Conservation (phyloP, 768 basidiomycete genomes). For the Tylopilus balloui region DNA sequence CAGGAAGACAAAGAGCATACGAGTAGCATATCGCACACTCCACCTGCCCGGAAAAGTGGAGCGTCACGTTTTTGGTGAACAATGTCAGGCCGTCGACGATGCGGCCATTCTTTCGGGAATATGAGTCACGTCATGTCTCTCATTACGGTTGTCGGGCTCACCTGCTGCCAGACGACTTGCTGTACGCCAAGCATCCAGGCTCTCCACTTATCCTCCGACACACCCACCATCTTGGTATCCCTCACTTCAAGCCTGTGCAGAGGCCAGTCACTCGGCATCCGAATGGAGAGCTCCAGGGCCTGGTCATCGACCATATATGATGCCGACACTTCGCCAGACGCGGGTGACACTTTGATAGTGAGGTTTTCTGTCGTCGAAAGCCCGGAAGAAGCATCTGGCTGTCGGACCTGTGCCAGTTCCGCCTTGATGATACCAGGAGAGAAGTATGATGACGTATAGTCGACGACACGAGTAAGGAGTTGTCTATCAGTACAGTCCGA, state of each 20-base stretch:
- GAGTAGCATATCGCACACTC: conserved; percentile 97
- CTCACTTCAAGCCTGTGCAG: conserved; percentile 83
- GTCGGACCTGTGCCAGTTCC: conserved; percentile 73
- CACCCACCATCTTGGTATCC: conserved; percentile 79
- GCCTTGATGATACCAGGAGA: conserved; percentile 83
- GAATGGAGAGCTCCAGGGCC: conserved; percentile 80
- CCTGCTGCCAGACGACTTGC: conserved; percentile 85
- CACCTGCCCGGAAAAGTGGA: conserved; percentile 93
- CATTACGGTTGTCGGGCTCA: conserved; percentile 34
- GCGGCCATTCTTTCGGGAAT: conserved; percentile 67
- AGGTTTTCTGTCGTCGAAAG: conserved; percentile 68
- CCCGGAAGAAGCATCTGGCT: conserved; percentile 48
- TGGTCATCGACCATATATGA: conserved; percentile 91
- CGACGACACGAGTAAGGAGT: conserved; percentile 67
- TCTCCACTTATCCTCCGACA: conserved; percentile 86
- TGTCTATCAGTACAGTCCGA: conserved; percentile 86
- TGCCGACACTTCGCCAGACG: conserved; percentile 77
- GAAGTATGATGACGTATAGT: conserved; percentile 80
- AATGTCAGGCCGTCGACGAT: conserved; percentile 83
- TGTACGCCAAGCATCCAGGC: conserved; percentile 92
- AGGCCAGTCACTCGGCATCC: conserved; percentile 89
- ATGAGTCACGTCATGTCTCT: not conserved
- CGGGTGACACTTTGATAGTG: conserved; percentile 67
- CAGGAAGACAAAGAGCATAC: conserved; percentile 38
- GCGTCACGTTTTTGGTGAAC: conserved; percentile 90